Evolutionary conservation across 352 stramenopile species (phyloP).

Genomic region (Pythium oligandrum): DNA sequence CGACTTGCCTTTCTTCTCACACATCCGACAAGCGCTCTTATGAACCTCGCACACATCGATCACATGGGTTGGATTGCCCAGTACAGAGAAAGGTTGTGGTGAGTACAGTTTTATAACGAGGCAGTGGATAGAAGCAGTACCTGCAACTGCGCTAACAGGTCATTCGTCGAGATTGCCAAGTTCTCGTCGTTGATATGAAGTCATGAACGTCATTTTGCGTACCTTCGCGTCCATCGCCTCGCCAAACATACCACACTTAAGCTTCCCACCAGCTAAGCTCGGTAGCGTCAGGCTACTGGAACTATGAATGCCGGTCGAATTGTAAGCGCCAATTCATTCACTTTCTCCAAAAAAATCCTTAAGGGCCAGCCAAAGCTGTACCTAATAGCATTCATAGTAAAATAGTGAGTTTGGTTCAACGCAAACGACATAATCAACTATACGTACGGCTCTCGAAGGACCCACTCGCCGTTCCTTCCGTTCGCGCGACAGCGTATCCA

Average conservation of each 20-base stretch:
- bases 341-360: slow-evolving; percentile 38
- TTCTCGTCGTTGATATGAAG: slow-evolving; percentile 24
- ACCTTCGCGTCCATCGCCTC: slow-evolving; percentile 57
- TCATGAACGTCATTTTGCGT: too few species aligned
- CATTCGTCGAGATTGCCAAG: slow-evolving; percentile 35
- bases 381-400: too few species aligned
- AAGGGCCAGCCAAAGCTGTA: slow-evolving; percentile 45
- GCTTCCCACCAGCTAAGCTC: slow-evolving; percentile 78
- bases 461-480: slow-evolving; percentile 75
- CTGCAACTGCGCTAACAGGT: slow-evolving; percentile 54
- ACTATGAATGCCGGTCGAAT: slow-evolving; percentile 59
- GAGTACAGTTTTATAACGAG: too few species aligned
- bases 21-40: slow-evolving; percentile 39
- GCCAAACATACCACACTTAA: slow-evolving; percentile 82
- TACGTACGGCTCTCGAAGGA: slow-evolving; percentile 32
- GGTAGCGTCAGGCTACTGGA: slow-evolving; percentile 52
- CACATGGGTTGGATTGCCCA: slow-evolving; percentile 67
- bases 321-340: slow-evolving; percentile 52
- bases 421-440: neutral
- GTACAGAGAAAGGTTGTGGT: neutral
- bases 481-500: slow-evolving; percentile 55
- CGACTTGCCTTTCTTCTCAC: slow-evolving; percentile 22
- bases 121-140: too few species aligned
- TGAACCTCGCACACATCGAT: slow-evolving; percentile 56
- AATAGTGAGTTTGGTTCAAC: neutral